Evolutionary conservation across 306 rosid species (phyloP), one percentile per base, ranked within the genome.

Genomic region (Trifolium repens): DNA sequence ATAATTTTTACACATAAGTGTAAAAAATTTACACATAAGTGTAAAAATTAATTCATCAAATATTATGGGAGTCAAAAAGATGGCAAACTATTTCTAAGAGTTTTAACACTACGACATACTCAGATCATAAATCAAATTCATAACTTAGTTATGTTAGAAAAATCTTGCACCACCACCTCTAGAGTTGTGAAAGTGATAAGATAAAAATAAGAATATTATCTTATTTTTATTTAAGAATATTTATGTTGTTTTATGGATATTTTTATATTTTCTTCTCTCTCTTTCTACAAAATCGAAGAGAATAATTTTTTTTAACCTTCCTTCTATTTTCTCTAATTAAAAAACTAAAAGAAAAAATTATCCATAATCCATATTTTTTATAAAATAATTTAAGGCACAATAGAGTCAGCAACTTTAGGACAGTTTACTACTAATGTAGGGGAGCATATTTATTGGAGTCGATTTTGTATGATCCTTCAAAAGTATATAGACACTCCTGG

Each of bases 391-490:
- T 46, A 46, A 68, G 49, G 47, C 67, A 32, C 57, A 60, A 58
- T 16, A 24, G 7, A 22, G 26, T 27, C 54, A 40, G 59, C 64
- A 79, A 72, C 17, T 64, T 39, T 17, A 53, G 46, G 49, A 81
- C 77, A 65, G 65, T 67, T 61, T 57, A 69, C 67, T 60, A 22
- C 64, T 9, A 61, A 17, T 69, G 63, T 76, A 71, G 71, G 64
- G 74, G 71, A 58, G 66, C 77, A 70, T 9, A 75, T 77, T 84
- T 76, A 80, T 72, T 80, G 78, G 46, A 76, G 82, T 80, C 69
- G 52, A 84, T 80, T 44, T 17, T 54, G 69, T 73, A 72, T 8
- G 67, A 80, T 72, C 77, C 79, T 76, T 76, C 82, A 70, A 71
- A 65, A 71, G 81, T 34, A 50, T 69, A 75, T 59, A 50, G 72